Base-by-base conservation (phyloP, 2,329 filamentous ascomycete species). In the Fusarium haematococcum region DNA sequence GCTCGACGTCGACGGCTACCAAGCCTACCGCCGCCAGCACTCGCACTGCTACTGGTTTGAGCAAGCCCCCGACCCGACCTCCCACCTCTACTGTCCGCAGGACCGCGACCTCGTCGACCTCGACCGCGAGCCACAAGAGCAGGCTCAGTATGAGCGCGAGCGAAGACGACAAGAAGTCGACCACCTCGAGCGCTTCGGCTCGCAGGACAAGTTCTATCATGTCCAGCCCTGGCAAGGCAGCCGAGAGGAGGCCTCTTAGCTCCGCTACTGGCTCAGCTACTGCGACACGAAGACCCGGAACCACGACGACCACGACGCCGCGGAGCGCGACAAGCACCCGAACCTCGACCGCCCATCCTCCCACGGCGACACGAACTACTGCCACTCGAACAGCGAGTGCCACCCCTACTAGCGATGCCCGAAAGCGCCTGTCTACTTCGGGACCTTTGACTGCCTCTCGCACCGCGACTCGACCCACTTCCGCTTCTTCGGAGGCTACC, bases 401-500 rank as follows among this genome's bases (percentile, higher is more conserved):
- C n/a, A 80, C 85, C 11, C 80, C 83, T n/a, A 78, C 82, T 8
- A 84, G 86, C 3, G 83, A 86, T 41, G 86, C 89, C 50, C 84
- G 86, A 79, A 92, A 91, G 83, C 85, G 90, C 33, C 81, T 92
- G 20, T 91, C 90, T 11, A 85, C 85, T 1, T 84, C 85, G 25
- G 83, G 86, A 32, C 79, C 81, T 2, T 78, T 86, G 5, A 75
- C 85, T 16, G 63, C 83, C 20, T 65, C 82, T 30, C 81, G 84
- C 37, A 79, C 85, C 5, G 71, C 83, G 4, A 65, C 84, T 62
- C 86, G 88, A 72, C 80, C 83, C 6, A 66, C 84, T n/a, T 77
- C 84, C 48, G 80, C 84, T 37, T 83, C 85, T 25, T 80, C 84
- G 18, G 84, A 86, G 13, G 74, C 82, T 9, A 79, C 86, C 23